phyloP scores from a whole-genome alignment of 805 yeast species.

The Lachancea lanzarotensis region DNA sequence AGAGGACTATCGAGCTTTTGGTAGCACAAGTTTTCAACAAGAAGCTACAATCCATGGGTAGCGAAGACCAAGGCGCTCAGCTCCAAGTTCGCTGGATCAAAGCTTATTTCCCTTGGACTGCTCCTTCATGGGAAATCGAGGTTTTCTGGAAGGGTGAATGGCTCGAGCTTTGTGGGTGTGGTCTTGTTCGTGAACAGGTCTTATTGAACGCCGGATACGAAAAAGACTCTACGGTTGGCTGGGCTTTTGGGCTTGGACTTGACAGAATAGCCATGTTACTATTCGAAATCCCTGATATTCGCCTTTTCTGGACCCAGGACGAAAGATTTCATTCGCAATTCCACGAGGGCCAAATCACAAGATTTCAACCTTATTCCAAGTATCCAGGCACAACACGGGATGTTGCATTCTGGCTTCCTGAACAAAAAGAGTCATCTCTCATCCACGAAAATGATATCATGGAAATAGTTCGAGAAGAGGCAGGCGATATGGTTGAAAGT shows the following conservation, averaged over 20 bases:
- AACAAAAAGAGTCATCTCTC: constrained; percentile 25
- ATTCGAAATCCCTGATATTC: constrained; percentile 91
- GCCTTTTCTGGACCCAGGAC: constrained; percentile 87
- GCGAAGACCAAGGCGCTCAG: constrained; percentile 38
- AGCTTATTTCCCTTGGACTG: constrained; percentile 96
- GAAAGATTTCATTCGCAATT: constrained; percentile 74
- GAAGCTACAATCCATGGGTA: constrained; percentile 33
- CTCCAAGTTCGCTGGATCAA: constrained; percentile 89
- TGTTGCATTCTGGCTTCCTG: constrained; percentile 84
- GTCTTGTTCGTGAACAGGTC: constrained; percentile 76
- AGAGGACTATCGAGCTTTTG: constrained; percentile 75
- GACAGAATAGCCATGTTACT: constrained; percentile 94
- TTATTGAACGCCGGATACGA: constrained; percentile 63
- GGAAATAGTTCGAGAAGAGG: constrained; percentile 82
- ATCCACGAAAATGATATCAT: constrained; percentile 86
- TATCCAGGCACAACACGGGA: constrained; percentile 85
- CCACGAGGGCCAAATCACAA: constrained; percentile 51
- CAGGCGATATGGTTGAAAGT: constrained; percentile 84
- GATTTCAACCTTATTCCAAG: constrained; percentile 83
- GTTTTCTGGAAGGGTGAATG: constrained; percentile 99
- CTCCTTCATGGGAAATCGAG: constrained; percentile 97
- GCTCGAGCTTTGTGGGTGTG: constrained; percentile 97
- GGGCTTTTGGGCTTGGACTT: constrained; percentile 97
- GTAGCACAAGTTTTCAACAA: constrained; percentile 73
- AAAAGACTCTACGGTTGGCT: constrained; percentile 57